A percentile compares a stretch with the other conserved stretches of the same genome.
These are phyloP conservation scores for Venturia carpophila DNA, from an alignment of 2,329 filamentous ascomycete species.

Conservation along the genomic window DNA sequence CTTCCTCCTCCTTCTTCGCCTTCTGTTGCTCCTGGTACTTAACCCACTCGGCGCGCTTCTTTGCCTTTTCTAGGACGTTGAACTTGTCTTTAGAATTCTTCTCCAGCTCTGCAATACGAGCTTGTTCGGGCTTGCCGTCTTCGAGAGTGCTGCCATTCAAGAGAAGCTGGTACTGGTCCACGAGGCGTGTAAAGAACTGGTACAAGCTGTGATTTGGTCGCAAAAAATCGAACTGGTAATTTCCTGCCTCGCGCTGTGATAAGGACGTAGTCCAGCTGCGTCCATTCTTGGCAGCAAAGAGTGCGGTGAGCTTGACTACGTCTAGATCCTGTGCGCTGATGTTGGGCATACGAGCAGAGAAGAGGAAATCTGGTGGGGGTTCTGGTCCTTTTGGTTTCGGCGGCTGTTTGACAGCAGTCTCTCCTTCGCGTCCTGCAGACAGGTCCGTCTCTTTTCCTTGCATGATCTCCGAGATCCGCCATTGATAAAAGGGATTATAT, in stretches of 20 bases:
- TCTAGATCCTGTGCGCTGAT: conserved; percentile 91
- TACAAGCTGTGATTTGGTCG: conserved; percentile 92
- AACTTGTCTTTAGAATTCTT: conserved; percentile 72
- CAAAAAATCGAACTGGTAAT: conserved; percentile 94
- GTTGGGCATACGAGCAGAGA: conserved; percentile 93
- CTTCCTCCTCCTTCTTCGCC: conserved; percentile 79
- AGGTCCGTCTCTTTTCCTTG: conserved; percentile 74
- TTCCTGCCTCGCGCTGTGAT: conserved; percentile 79
- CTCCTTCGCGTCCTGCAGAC: conserved; percentile 64
- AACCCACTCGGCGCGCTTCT: conserved; percentile 77
- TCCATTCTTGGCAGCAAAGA: conserved; percentile 89
- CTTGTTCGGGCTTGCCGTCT: conserved; percentile 62
- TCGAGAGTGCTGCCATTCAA: conserved; percentile 60
- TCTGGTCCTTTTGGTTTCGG: conserved; percentile 74
- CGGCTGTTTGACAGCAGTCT: conserved; percentile 45
- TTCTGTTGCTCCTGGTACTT: conserved; percentile 80
- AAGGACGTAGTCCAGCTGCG: conserved; percentile 85
- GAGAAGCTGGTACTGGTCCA: conserved; percentile 87
- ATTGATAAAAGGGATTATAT: conserved; percentile 82
- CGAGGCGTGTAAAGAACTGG: conserved; percentile 85
- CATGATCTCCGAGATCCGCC: conserved; percentile 80
- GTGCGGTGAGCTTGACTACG: conserved; percentile 65
- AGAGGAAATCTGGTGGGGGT: conserved; percentile 79
- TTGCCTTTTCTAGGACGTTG: conserved; percentile 70
- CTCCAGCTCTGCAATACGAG: conserved; percentile 64